Evolutionary conservation across 129 eudicot species (phyloP).

Genomic region (Chrysanthemum makinoi): DNA sequence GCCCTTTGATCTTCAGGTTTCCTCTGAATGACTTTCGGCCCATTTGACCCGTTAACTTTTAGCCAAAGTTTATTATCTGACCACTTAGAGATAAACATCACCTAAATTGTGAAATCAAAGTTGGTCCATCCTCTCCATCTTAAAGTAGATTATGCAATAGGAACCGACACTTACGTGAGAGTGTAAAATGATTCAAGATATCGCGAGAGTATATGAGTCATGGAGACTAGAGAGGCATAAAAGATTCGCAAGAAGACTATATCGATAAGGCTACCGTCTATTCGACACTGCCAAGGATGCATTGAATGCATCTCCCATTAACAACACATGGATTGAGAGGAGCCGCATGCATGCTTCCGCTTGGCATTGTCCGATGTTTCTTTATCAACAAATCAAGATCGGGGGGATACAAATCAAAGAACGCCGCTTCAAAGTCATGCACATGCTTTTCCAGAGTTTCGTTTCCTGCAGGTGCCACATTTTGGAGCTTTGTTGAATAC

Average conservation of each 20-base stretch:
- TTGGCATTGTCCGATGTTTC: slow-evolving; percentile 82
- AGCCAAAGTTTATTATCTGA: neutral
- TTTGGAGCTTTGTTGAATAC: too few relatives aligned
- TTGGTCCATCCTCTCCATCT: neutral
- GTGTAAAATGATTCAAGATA: slow-evolving; percentile 91
- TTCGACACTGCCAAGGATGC: slow-evolving; percentile 89
- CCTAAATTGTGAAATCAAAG: neutral
- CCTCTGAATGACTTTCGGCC: too few relatives aligned
- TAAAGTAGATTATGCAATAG: neutral
- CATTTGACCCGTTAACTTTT: too few relatives aligned
- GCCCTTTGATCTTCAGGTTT: too few relatives aligned
- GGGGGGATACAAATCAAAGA: too few relatives aligned
- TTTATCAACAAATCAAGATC: slow-evolving; percentile 35
- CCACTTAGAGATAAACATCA: neutral
- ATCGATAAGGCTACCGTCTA: slow-evolving; percentile 86
- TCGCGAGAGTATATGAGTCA: slow-evolving; percentile 64
- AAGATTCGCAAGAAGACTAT: slow-evolving; percentile 70
- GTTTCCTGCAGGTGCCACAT: too few relatives aligned
- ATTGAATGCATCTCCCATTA: slow-evolving; percentile 93
- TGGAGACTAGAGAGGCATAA: slow-evolving; percentile 64
- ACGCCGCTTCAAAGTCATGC: too few relatives aligned
- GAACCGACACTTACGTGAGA: slow-evolving; percentile 63
- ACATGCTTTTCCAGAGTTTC: rapidly evolving
- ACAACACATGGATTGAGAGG: slow-evolving; percentile 85
- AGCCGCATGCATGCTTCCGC: slow-evolving; percentile 95